Percentiles rank a stretch among this genome's conserved stretches.
Evolutionary conservation across 2,329 filamentous ascomycete species (phyloP).

Genomic region (Penicillium psychrosexuale): DNA sequence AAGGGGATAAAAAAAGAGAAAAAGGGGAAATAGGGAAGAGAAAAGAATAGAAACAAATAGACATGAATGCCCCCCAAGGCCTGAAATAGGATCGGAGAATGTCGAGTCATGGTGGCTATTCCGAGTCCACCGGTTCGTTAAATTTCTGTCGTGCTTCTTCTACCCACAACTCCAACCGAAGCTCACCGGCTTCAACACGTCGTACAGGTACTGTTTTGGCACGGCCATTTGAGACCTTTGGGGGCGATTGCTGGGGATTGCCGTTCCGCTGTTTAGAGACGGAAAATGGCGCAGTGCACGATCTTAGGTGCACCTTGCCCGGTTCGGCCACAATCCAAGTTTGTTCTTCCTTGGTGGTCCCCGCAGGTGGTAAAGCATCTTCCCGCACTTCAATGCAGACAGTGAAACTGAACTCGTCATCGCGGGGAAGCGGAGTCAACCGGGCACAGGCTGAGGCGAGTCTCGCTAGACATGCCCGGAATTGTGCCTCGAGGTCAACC

Average conservation of each 20-base stretch:
- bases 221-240: conserved; percentile 45
- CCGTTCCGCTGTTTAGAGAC: conserved; percentile 39
- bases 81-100: conserved; percentile 15
- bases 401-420: conserved; percentile 50
- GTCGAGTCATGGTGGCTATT: conserved; percentile 34
- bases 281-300: conserved; percentile 41
- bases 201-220: conserved; percentile 60
- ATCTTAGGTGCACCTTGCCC: conserved; percentile 39
- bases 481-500: conserved; percentile 49
- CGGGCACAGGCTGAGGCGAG: conserved; percentile 45
- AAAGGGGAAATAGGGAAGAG: conserved; percentile 12
- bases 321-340: conserved; percentile 61
- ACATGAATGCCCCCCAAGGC: conserved; percentile 14
- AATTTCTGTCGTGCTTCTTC: conserved; percentile 61
- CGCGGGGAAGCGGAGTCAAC: conserved; percentile 43
- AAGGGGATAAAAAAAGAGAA: conserved; percentile 14
- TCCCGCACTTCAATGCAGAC: conserved; percentile 50
- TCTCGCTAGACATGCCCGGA: conserved; percentile 46
- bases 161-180: conserved; percentile 67
- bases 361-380: conserved; percentile 46
- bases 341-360: conserved; percentile 50
- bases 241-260: conserved; percentile 34
- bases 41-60: conserved; percentile 9
- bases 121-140: conserved; percentile 40
- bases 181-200: conserved; percentile 61